Evolutionary conservation across 1,284 basidiomycete species (phyloP).

Genomic region (Irpex lacteus): DNA sequence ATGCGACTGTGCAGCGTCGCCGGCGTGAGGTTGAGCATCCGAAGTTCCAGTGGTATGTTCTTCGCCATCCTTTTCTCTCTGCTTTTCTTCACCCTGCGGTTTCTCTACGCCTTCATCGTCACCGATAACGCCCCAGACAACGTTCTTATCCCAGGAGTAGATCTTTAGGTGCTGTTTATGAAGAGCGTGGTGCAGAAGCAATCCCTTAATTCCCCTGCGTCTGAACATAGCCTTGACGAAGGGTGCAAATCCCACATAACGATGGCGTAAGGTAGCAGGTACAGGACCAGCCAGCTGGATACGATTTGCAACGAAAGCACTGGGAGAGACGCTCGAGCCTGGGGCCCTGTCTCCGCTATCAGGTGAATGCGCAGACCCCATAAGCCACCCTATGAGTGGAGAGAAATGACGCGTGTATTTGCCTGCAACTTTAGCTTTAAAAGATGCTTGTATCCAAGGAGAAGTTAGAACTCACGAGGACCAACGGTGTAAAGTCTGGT

Average conservation of each 20-base stretch:
- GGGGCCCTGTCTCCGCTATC: constrained; percentile 8
- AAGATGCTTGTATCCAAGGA: neutral
- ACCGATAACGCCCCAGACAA: constrained; percentile 34
- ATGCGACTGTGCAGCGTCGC: constrained; percentile 1
- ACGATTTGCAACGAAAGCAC: constrained; percentile 44
- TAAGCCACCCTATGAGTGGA: constrained; percentile 28
- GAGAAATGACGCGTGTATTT: constrained; percentile 33
- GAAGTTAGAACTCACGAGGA: constrained; percentile 26
- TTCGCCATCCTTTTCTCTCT: constrained; percentile 4
- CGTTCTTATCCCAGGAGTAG: constrained; percentile 40
- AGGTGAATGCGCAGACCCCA: constrained; percentile 16
- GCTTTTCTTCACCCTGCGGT: constrained; percentile 3
- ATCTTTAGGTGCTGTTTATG: constrained; percentile 42
- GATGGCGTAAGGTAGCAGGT: constrained; percentile 40
- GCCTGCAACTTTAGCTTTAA: constrained; percentile 17
- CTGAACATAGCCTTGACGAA: constrained; percentile 44
- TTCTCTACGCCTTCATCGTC: constrained; percentile 7
- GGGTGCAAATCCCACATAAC: constrained; percentile 43
- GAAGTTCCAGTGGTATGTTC: neutral
- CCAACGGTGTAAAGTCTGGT: constrained; percentile 41
- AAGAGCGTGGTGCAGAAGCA: constrained; percentile 36
- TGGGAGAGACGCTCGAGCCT: constrained; percentile 16
- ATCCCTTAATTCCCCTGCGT: constrained; percentile 34
- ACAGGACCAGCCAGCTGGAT: constrained; percentile 44
- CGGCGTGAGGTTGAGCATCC: constrained; percentile 14